Evolutionary conservation across 164 flowering plant genomes (phyloP), one percentile per base, ranked within the genome.

Genomic region (Pachysandra terminalis): DNA sequence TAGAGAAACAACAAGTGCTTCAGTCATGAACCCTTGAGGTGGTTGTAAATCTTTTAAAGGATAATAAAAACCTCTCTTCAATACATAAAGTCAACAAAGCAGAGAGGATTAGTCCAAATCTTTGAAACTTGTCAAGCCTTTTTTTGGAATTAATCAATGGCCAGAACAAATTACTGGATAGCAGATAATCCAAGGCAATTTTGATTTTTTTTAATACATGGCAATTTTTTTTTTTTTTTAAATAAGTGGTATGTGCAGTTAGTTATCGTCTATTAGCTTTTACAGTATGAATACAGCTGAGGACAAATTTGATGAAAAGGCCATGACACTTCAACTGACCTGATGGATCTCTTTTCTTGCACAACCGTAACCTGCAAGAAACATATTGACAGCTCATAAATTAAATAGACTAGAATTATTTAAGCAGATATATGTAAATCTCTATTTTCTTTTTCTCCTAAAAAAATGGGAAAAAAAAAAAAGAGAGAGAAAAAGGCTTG

Each of bases 301-400:
- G 45, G 7, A 5, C 45, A 45, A 45, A 12, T 45, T 45, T 45
- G 15, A 12, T 45, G 14, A 45, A 45, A 45, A 15, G 10, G 16
- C 17, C 17, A 15, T 45, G 51, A 10, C 10, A 13, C 51, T 3
- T 45, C 45, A 51, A 80, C 83, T 79, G 24, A 93, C 99, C 99
- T 86, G 98, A 86, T 57, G 91, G 74, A 60, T 96, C 99, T 79
- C 95, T 95, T 71, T 90, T 93, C 81, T 81, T 90, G 91, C 98
- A 93, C 66, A 93, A 76, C 72, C 78, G 85, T 72, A 96, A 75
- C 45, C 99, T 96, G 97, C 81, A 81, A 37, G 17, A 49, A 57
- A 59, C 45, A n/a, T 55, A 24, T 4, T 62, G 8, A n/a, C 45
- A 23, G 25, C 16, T 12, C 17, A 35, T 37, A 25, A 40, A 53